Base-by-base conservation (phyloP, 2,329 filamentous ascomycete genomes). In the Cladophialophora bantiana region DNA sequence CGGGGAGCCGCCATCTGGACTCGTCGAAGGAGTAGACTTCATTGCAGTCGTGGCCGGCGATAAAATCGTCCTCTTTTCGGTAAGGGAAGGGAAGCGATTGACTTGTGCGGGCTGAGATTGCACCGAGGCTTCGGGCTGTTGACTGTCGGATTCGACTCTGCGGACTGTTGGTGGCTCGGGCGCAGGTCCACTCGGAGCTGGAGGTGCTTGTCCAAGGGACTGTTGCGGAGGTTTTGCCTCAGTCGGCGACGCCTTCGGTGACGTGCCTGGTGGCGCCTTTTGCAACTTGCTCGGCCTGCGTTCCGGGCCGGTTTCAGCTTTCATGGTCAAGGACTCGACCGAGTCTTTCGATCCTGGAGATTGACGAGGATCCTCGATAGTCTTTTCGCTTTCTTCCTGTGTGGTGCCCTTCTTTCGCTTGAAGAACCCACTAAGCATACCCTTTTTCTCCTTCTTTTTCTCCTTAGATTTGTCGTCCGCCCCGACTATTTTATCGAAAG, bases 371-470 rank as follows among this genome's bases (percentile, higher is more conserved):
- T 91, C 89, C 76, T 87, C 83, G 1, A 88, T 89, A 52, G 83
- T 80, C 76, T 89, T 90, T 70, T 89, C 88, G 59, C 65, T 59
- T 13, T 79, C 83, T 42, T 86, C 84, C 42, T 75, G 69, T 6
- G 81, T 78, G 55, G 80, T 77, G 62, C 86, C 73, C 73, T 84
- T 86, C 73, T 88, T 89, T 66, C 87, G 83, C 73, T 89, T 89
- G 80, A 89, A 89, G 6, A 89, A 78, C 4, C 89, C 89, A 73
- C 89, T 90, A 55, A 92, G 85, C 86, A 91, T 91, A 57, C 88
- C 88, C 75, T 92, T 90, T 80, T 90, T 90, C 68, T 86, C 86
- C 73, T 88, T 93, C 77, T 88, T 89, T 76, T 89, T 92, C 57
- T 94, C 90, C 77, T 91, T 91, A 61, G 68, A 79, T 74, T 86